Evolutionary conservation across 2,329 filamentous ascomycete species (phyloP).

Genomic region (Verticillium nubilum): DNA sequence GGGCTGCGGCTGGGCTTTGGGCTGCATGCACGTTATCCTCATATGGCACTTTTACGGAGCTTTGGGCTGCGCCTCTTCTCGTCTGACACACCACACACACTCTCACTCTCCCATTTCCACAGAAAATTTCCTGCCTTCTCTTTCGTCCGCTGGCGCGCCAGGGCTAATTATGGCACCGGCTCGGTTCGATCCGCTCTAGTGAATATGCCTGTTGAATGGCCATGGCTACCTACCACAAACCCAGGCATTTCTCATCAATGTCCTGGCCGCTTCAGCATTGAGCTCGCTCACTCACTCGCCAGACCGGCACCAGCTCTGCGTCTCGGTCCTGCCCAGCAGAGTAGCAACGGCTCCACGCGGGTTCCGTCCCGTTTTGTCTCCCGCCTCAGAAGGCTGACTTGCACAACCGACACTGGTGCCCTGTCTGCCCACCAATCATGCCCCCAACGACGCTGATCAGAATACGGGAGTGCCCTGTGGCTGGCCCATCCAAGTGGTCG

Average conservation of each 20-base stretch:
- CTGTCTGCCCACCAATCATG: background rate
- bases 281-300: background rate
- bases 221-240: background rate
- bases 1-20: background rate
- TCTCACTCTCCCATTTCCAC: background rate
- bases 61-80: conserved; percentile 1
- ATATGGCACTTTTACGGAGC: background rate
- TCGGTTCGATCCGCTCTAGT: background rate
- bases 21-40: background rate
- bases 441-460: background rate
- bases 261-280: background rate
- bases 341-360: background rate
- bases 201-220: background rate
- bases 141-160: background rate
- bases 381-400: background rate
- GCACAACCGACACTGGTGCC: background rate
- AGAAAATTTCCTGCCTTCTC: background rate
- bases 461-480: background rate
- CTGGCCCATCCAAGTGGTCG: background rate
- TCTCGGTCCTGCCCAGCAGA: background rate
- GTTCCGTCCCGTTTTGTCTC: background rate
- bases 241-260: background rate
- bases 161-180: background rate
- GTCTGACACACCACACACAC: background rate
- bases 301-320: background rate